These are phyloP conservation scores for Phaeolepiota aurea DNA, from an alignment of 768 basidiomycete genomes.

Conservation along the genomic window DNA sequence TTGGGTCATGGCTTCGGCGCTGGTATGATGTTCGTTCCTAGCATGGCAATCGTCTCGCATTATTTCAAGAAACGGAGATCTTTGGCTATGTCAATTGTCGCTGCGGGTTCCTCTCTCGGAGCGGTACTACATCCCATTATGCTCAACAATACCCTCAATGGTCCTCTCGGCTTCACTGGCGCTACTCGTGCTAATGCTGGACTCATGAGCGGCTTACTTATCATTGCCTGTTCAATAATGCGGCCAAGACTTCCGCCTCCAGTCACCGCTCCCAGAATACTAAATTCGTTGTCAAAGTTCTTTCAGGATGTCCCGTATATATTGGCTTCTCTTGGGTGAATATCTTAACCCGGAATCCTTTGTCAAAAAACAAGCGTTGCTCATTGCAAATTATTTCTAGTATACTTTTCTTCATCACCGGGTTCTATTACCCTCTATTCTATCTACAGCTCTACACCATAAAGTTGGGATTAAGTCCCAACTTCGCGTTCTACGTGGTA, in stretches of 20 bases:
- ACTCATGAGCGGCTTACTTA: slow-evolving; percentile 17
- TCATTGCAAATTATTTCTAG: neutral
- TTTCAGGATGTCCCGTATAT: neutral
- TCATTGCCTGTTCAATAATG: slow-evolving; percentile 20
- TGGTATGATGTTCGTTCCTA: slow-evolving; percentile 32
- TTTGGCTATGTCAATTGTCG: slow-evolving; percentile 36
- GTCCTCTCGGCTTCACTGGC: slow-evolving; percentile 21
- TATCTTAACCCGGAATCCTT: no score
- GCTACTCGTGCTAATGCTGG: slow-evolving; percentile 25
- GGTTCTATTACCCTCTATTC: slow-evolving; percentile 12
- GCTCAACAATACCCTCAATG: slow-evolving; percentile 27
- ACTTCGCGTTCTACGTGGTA: slow-evolving; percentile 17
- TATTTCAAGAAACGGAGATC: slow-evolving; percentile 33
- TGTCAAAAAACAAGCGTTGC: neutral
- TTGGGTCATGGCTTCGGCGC: slow-evolving; percentile 14
- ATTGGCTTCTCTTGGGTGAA: slow-evolving; percentile 1
- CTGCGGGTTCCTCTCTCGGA: slow-evolving; percentile 30
- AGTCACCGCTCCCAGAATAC: neutral
- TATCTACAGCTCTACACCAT: slow-evolving; percentile 26
- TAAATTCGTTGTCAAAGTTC: neutral
- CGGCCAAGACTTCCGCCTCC: slow-evolving; percentile 21
- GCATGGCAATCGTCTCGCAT: slow-evolving; percentile 31
- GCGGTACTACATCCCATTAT: slow-evolving; percentile 37
- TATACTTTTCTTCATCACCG: slow-evolving; percentile 5
- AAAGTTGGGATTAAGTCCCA: slow-evolving; percentile 14